Evolutionary conservation across 2,329 filamentous ascomycete species (phyloP), one percentile per base, ranked within the genome.

Genomic region (Exophiala sp.): DNA sequence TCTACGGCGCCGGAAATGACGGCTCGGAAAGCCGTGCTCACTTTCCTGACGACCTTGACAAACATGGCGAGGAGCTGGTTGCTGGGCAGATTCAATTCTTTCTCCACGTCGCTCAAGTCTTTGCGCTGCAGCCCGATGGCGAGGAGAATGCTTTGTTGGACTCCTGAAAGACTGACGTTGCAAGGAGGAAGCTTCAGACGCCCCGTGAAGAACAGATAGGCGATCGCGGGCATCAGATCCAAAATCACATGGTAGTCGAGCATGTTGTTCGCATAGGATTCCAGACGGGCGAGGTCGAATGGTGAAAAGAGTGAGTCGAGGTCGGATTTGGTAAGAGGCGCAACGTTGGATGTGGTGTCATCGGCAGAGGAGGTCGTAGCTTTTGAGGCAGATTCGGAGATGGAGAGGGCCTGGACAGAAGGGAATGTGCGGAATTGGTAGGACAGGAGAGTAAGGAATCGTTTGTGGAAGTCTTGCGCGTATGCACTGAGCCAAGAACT

Each of bases 231-330:
- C 48, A 98, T 77, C 63, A 98, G 80, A 65, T 98, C 94, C 22
- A 97, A 78, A 48, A 98, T 93, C 60, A 96, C 90, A 64, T 96
- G 94, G 73, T 97, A 95, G 69, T 98, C 94, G 35, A 98, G 81
- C 78, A 96, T 86, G 70, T 95, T 95, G 70, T 94, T 95, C 13
- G 93, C 88, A 63, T 98, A 98, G 37, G 86, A 90, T 65, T 96
- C 91, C 2, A 98, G 76, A 22, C 93, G 84, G 73, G 97, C 97
- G 55, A 96, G 79, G 66, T 98, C 93, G 66, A 93, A 97, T 0
- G 93, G 90, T 2, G 87, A 88, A 67, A 98, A 79, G 2, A 84
- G 68, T 13, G 75, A 73, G 63, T 96, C 90, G 5, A 98, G 78
- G 54, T 90, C 85, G 1, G 71, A 57, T 69, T 94, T 95, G 10